Conservation (phyloP, 2,329 filamentous ascomycete genomes). For the Alternaria triticina region DNA sequence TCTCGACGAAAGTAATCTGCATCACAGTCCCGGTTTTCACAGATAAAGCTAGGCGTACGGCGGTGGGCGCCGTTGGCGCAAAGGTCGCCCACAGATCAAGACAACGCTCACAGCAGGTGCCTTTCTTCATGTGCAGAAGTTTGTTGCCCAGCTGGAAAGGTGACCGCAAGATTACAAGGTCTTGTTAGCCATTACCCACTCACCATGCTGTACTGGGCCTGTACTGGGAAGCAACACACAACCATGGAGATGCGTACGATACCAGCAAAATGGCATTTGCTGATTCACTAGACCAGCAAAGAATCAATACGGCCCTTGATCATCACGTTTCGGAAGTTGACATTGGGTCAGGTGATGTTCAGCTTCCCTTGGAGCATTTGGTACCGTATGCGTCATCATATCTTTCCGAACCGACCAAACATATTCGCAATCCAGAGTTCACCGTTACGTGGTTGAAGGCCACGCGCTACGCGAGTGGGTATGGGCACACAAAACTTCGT, state of each 20-base stretch:
- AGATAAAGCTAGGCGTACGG: not conserved
- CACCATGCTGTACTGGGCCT: not conserved
- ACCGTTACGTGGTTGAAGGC: not conserved
- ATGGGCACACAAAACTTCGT: not conserved
- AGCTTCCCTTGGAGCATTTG: not conserved
- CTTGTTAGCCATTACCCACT: not conserved
- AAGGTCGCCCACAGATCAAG: rapidly evolving
- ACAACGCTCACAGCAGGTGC: not conserved
- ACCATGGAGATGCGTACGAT: not conserved
- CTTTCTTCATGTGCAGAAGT: not conserved
- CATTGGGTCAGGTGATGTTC: not conserved
- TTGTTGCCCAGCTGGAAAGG: rapidly evolving
- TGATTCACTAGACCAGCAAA: not conserved
- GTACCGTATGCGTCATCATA: not conserved
- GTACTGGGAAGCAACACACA: not conserved
- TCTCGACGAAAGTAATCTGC: not conserved
- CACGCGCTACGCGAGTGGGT: not conserved
- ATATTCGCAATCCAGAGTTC: not conserved
- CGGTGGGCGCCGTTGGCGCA: rapidly evolving
- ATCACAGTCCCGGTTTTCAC: not conserved
- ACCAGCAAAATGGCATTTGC: rapidly evolving
- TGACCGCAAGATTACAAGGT: rapidly evolving
- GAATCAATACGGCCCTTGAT: rapidly evolving
- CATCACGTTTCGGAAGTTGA: not conserved
- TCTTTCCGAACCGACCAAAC: not conserved